Evolutionary conservation across 1,284 basidiomycete genomes (phyloP).

Genomic region (Ganoderma meredithae): DNA sequence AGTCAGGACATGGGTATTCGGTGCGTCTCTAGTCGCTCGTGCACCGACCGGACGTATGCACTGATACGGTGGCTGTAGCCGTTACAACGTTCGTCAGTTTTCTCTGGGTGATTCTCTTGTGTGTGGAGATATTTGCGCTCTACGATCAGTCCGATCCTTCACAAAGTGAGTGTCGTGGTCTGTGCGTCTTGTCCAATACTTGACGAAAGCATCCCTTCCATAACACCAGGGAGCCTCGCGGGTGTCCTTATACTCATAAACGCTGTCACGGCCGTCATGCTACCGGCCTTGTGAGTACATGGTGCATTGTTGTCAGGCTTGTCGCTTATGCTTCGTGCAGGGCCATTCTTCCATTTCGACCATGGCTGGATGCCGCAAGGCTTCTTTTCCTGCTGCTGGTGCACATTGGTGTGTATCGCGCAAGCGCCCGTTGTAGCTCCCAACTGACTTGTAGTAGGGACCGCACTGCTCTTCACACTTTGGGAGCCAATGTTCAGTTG

Average conservation of each 20-base stretch:
- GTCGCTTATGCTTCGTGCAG: conserved; percentile 40
- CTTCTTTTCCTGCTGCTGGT: conserved; percentile 53
- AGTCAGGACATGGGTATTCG: conserved; percentile 48
- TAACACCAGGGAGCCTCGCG: conserved; percentile 48
- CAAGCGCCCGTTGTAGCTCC: background rate
- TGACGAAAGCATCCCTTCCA: background rate
- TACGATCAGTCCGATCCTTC: conserved; percentile 49
- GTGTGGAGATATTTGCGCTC: conserved; percentile 47
- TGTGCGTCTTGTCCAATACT: background rate
- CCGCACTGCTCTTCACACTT: conserved; percentile 53
- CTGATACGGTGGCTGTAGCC: conserved; percentile 41
- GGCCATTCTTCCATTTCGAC: conserved; percentile 57
- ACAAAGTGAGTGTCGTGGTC: conserved; percentile 45
- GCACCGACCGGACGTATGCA: conserved; percentile 50
- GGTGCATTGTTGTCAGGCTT: background rate
- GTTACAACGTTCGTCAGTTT: conserved; percentile 49
- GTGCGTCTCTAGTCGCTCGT: conserved; percentile 42
- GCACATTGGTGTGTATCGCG: conserved; percentile 54
- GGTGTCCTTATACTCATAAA: conserved; percentile 55
- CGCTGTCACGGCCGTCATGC: conserved; percentile 53
- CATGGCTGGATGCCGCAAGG: conserved; percentile 65
- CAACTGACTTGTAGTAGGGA: conserved; percentile 43
- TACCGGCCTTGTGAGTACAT: conserved; percentile 58
- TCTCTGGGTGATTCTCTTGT: conserved; percentile 52
- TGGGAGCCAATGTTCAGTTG: conserved; percentile 55